Percentiles rank a stretch among this genome's conserved stretches.
Conservation (phyloP, 441 rosid species). For the Omphalea diandra region DNA sequence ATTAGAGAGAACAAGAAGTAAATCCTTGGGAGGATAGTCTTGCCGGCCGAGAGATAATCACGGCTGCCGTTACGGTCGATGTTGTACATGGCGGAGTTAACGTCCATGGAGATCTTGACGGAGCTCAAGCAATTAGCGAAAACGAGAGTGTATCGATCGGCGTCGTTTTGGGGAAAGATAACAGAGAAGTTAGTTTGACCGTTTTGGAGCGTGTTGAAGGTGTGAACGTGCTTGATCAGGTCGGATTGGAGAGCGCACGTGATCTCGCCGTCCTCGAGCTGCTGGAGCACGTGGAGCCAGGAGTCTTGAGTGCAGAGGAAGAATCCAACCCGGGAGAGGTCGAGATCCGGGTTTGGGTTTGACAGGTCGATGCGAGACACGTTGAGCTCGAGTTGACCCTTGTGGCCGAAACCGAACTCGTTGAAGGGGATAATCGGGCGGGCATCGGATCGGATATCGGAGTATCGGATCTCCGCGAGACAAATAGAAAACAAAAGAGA, state of each 20-base stretch:
- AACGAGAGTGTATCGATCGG: conserved; percentile 74
- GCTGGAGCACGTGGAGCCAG: conserved; percentile 72
- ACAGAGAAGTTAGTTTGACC: conserved; percentile 24
- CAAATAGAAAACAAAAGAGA: conserved; percentile 31
- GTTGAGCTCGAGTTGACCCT: conserved; percentile 73
- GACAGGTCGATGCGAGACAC: conserved; percentile 51
- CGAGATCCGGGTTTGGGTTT: conserved; percentile 53
- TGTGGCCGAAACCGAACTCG: conserved; percentile 83
- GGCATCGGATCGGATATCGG: conserved; percentile 71
- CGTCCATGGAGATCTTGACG: conserved; percentile 63
- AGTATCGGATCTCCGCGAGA: conserved; percentile 63
- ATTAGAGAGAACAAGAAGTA: conserved; percentile 63
- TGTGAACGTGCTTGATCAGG: conserved; percentile 51
- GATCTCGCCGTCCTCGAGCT: conserved; percentile 71
- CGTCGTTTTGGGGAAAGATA: conserved; percentile 37
- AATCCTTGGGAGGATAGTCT: conserved; percentile 71
- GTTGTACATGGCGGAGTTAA: conserved; percentile 79
- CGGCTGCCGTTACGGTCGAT: conserved; percentile 57
- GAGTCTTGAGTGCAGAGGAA: conserved; percentile 88
- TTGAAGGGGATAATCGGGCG: conserved; percentile 69
- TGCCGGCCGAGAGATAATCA: conserved; percentile 84
- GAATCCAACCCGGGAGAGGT: conserved; percentile 68
- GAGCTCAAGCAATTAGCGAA: conserved; percentile 75
- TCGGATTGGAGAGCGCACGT: conserved; percentile 68
- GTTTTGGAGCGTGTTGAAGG: conserved; percentile 51